phyloP scores from a whole-genome alignment of 2,329 filamentous ascomycete genomes.

The Ophidiomyces ophidiicola region DNA sequence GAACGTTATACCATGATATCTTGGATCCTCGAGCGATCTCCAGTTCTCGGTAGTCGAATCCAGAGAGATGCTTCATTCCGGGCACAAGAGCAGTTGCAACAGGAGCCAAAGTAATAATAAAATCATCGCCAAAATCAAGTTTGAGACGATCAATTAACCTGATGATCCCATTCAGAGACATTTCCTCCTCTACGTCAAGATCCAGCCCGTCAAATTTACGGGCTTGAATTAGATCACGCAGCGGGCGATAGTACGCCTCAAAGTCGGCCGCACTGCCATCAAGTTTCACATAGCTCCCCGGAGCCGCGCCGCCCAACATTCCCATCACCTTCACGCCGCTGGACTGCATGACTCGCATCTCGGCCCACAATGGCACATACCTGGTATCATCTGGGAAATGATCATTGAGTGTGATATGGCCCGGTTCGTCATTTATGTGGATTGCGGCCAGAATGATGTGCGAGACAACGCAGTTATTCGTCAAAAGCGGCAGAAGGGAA shows the following conservation, averaged over 20 bases:
- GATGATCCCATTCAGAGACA: conserved; percentile 54
- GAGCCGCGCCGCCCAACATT: conserved; percentile 78
- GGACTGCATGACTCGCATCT: conserved; percentile 58
- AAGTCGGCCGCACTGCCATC: conserved; percentile 50
- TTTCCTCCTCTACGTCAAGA: conserved; percentile 67
- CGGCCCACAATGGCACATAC: conserved; percentile 65
- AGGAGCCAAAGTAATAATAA: conserved; percentile 70
- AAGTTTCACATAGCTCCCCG: conserved; percentile 55
- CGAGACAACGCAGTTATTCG: conserved; percentile 51
- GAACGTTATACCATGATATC: conserved; percentile 77
- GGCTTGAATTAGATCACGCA: conserved; percentile 52
- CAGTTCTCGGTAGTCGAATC: conserved; percentile 67
- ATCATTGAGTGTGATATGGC: conserved; percentile 67
- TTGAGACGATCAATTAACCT: conserved; percentile 56
- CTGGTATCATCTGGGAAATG: conserved; percentile 54
- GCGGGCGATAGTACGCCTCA: conserved; percentile 59
- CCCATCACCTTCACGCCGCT: conserved; percentile 67
- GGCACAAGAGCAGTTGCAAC: conserved; percentile 61
- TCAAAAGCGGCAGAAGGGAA: conserved; percentile 50
- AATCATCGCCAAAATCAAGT: conserved; percentile 38
- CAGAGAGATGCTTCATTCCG: conserved; percentile 53
- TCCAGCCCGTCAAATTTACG: conserved; percentile 58
- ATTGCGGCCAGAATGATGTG: conserved; percentile 81
- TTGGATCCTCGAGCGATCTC: conserved; percentile 53
- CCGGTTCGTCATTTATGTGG: conserved; percentile 60